Evolutionary conservation across 140 eudicot genomes (phyloP).

Genomic region (Anethum foeniculum): DNA sequence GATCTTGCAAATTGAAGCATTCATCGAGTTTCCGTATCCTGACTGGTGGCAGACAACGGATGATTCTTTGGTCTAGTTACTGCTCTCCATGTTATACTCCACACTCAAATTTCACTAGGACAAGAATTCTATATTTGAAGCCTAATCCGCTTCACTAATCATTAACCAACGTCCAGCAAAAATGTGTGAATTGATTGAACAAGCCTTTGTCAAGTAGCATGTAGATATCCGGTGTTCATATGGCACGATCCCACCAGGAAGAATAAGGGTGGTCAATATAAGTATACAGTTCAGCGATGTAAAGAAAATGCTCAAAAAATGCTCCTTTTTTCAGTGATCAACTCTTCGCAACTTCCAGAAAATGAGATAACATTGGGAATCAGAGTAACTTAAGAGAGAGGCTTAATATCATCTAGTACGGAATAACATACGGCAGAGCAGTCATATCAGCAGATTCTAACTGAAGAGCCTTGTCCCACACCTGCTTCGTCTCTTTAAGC

Average conservation of each 20-base stretch:
- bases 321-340: neutral
- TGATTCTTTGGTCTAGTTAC: neutral
- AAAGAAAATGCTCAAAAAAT: neutral
- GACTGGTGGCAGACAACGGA: neutral
- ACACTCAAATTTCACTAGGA: neutral
- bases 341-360: neutral
- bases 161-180: neutral
- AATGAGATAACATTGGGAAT: neutral
- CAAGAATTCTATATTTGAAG: neutral
- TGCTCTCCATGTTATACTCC: neutral
- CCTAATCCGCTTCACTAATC: neutral
- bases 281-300: neutral
- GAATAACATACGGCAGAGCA: slow-evolving; percentile 43
- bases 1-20: neutral
- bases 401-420: slow-evolving; percentile 18
- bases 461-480: slow-evolving; percentile 37
- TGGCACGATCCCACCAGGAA: neutral
- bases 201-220: neutral
- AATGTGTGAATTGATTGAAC: neutral
- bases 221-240: neutral
- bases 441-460: slow-evolving; percentile 30
- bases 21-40: neutral
- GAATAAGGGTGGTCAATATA: neutral
- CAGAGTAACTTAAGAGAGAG: neutral
- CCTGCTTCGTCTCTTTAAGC: slow-evolving; percentile 19